Percentiles rank a stretch among this genome's conserved stretches.
Evolutionary conservation across 495 filamentous ascomycete species (phyloP).

Genomic region (Tuber aestivum): DNA sequence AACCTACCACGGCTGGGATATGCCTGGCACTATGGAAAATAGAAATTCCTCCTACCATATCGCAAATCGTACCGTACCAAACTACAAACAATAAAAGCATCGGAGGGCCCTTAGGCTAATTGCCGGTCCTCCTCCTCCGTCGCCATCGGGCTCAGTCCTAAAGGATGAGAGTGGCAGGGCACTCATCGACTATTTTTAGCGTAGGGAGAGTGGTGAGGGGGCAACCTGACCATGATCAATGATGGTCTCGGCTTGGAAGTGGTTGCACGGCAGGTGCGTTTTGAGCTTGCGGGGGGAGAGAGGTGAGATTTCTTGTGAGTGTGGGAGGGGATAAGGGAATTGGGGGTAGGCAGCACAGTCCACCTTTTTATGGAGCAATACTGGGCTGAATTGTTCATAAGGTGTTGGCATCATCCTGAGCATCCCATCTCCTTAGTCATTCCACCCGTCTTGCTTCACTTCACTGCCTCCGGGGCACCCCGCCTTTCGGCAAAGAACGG

Average conservation of each 20-base stretch:
- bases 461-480: background rate
- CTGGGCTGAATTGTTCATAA: background rate
- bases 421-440: background rate
- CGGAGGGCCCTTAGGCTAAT: background rate
- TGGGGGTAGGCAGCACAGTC: background rate
- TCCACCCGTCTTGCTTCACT: background rate
- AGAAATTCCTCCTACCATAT: background rate
- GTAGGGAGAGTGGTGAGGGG: background rate
- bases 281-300: background rate
- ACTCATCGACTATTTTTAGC: background rate
- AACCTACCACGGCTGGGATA: background rate
- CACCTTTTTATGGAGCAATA: background rate
- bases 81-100: background rate
- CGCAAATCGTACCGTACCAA: background rate
- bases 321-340: background rate
- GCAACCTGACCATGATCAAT: background rate
- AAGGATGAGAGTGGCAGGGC: background rate
- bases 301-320: background rate
- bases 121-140: background rate
- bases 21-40: background rate
- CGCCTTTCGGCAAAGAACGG: background rate
- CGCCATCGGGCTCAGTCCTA: background rate
- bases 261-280: background rate
- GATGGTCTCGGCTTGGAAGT: background rate
- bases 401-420: background rate